These are phyloP conservation scores for Syncephalis fuscata DNA, from an alignment of 371 early-diverging fungal species.

Conservation along the genomic window DNA sequence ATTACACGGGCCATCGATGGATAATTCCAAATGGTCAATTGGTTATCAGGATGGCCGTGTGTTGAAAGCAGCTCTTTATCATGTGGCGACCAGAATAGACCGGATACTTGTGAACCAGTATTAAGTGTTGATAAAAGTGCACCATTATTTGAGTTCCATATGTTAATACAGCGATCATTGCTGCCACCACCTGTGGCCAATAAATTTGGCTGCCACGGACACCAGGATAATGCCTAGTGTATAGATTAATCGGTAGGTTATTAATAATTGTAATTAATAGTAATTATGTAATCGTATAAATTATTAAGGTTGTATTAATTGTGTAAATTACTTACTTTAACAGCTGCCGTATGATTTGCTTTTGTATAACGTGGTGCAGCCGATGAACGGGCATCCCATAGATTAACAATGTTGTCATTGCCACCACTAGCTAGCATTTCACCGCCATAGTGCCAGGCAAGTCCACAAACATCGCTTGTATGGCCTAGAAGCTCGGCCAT, in stretches of 20 bases:
- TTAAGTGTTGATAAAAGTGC: slow-evolving; percentile 46
- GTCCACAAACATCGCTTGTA: slow-evolving; percentile 81
- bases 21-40: slow-evolving; percentile 81
- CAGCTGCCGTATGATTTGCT: slow-evolving; percentile 67
- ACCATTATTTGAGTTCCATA: slow-evolving; percentile 84
- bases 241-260: slow-evolving; percentile 1
- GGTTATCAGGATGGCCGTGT: slow-evolving; percentile 86
- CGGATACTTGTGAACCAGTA: slow-evolving; percentile 90
- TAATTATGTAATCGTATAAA: neutral
- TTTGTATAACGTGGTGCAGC: slow-evolving; percentile 47
- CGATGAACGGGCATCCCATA: slow-evolving; percentile 76
- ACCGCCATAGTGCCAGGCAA: slow-evolving; percentile 85
- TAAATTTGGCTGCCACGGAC: slow-evolving; percentile 87
- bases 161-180: slow-evolving; percentile 78
- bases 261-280: neutral
- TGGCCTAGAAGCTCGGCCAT: slow-evolving; percentile 49
- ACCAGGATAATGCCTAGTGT: slow-evolving; percentile 90
- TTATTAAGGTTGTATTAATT: neutral
- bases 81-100: slow-evolving; percentile 78
- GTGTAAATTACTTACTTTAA: slow-evolving; percentile 41
- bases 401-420: slow-evolving; percentile 88
- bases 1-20: slow-evolving; percentile 60
- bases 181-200: slow-evolving; percentile 97
- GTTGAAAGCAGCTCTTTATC: slow-evolving; percentile 88
- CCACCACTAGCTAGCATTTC: slow-evolving; percentile 86